Evolutionary conservation across 345 rosid species (phyloP), one percentile per base, ranked within the genome.

Genomic region (Laguncularia racemosa): DNA sequence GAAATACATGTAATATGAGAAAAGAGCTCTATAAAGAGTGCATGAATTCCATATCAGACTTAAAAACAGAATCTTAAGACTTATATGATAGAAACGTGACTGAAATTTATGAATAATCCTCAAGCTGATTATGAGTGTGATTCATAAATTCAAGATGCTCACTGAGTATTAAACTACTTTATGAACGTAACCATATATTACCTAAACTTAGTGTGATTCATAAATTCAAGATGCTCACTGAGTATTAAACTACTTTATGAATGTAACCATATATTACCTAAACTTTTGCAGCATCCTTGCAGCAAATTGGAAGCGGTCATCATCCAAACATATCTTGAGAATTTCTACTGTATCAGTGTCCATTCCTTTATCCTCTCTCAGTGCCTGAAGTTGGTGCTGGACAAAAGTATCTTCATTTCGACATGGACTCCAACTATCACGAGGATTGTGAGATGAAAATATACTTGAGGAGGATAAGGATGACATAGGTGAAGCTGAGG

Each of bases 381-480:
- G 44, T 48, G 62, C 77, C 14, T 59, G 68, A 46, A 69, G 67
- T 50, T 77, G 69, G 44, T 62, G 71, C 64, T 58, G 50, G 19
- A 61, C 44, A 10, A 60, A 51, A 55, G 56, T 61, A 54, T 78
- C 84, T 71, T 81, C 86, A 47, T 67, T 73, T 56, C 70, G 77
- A 55, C 59, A 77, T 10, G 74, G 76, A 60, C 88, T 84, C 83
- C 75, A 84, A 62, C 75, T 79, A 52, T 86, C 95, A 14, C 65
- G 72, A 52, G 73, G 81, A 56, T 80, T 75, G 28, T 76, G 77
- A 43, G 95, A 86, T 21, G 97, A 86, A 76, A 84, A 81, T 72
- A 84, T 53, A 58, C 88, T 84, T 0, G 92, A 86, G 50, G 95
- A 83, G 62, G 97, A 86, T 66, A 83, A 19, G 12, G 90, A 79